Percentiles rank a stretch among this genome's conserved stretches.
These are phyloP conservation scores for Fusarium odoratissimum DNA, from an alignment of 2,329 filamentous ascomycete genomes.

Conservation along the genomic window DNA sequence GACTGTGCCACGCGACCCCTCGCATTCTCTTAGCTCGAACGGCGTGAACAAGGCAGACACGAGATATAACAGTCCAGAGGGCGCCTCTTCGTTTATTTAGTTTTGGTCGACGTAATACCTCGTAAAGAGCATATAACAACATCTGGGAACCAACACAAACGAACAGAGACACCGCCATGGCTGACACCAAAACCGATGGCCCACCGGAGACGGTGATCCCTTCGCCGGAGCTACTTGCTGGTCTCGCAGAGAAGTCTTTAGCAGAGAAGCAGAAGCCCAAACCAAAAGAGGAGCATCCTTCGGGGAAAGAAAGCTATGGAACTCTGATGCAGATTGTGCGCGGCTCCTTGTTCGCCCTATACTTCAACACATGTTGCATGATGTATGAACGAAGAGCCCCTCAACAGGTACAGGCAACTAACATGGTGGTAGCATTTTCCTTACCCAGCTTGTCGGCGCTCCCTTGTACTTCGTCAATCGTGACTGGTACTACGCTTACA, in stretches of 20 bases:
- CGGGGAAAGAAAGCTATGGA: slow-evolving; percentile 66
- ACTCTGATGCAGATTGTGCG: slow-evolving; percentile 62
- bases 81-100: slow-evolving; percentile 2
- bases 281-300: slow-evolving; percentile 57
- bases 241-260: slow-evolving; percentile 35
- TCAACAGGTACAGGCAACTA: not conserved
- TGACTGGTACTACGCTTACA: slow-evolving; percentile 85
- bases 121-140: not conserved
- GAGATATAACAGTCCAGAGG: slow-evolving; percentile 25
- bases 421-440: slow-evolving; percentile 63
- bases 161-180: slow-evolving; percentile 39
- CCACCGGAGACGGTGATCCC: slow-evolving; percentile 44
- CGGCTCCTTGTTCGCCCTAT: slow-evolving; percentile 62
- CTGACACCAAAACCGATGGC: slow-evolving; percentile 37
- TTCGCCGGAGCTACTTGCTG: slow-evolving; percentile 46
- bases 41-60: slow-evolving; percentile 11
- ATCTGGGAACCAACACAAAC: slow-evolving; percentile 3
- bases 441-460: slow-evolving; percentile 80
- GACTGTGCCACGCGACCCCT: slow-evolving; percentile 39
- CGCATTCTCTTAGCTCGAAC: slow-evolving; percentile 18
- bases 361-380: slow-evolving; percentile 62
- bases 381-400: slow-evolving; percentile 60
- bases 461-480: slow-evolving; percentile 82
- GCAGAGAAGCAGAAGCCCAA: slow-evolving; percentile 5
- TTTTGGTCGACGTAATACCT: slow-evolving; percentile 1